Evolutionary conservation across 1,139 yeast species (phyloP).

Genomic region (Zygoascus meyerae): DNA sequence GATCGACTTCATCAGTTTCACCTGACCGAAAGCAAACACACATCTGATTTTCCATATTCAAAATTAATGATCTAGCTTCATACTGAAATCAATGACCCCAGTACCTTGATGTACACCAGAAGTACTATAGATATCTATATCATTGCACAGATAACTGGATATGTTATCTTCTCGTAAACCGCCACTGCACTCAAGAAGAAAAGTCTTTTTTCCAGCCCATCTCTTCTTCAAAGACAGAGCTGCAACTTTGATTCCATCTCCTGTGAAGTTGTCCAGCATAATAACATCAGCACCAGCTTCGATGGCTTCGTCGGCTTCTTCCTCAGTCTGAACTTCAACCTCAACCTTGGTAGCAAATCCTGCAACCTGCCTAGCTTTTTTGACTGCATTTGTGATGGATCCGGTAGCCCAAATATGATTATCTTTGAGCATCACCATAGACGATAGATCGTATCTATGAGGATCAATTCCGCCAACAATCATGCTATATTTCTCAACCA

Average conservation of each 20-base stretch:
- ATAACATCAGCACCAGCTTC: conserved; percentile 93
- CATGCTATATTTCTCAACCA: conserved; percentile 89
- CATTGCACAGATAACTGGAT: conserved; percentile 59
- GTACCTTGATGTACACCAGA: conserved; percentile 92
- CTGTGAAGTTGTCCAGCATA: conserved; percentile 86
- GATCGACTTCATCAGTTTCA: conserved; percentile 15
- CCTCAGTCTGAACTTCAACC: conserved; percentile 80
- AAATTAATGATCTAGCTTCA: conserved; percentile 53
- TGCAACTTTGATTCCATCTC: conserved; percentile 57
- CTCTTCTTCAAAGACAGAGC: conserved; percentile 56
- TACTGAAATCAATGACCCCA: conserved; percentile 72
- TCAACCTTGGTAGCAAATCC: conserved; percentile 90
- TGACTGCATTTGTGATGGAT: conserved; percentile 78
- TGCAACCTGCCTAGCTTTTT: conserved; percentile 68
- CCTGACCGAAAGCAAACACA: not conserved
- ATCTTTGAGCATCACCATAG: conserved; percentile 96
- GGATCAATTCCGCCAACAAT: conserved; percentile 92
- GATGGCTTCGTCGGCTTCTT: conserved; percentile 87
- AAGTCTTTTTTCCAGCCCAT: conserved; percentile 49
- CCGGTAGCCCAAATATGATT: conserved; percentile 93
- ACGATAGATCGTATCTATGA: conserved; percentile 83
- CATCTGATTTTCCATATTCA: not conserved
- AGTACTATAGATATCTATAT: conserved; percentile 85
- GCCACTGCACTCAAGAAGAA: conserved; percentile 85
- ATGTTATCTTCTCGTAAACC: conserved; percentile 74